Conservation (phyloP, 83 land plant species). For the Thuja plicata region DNA sequence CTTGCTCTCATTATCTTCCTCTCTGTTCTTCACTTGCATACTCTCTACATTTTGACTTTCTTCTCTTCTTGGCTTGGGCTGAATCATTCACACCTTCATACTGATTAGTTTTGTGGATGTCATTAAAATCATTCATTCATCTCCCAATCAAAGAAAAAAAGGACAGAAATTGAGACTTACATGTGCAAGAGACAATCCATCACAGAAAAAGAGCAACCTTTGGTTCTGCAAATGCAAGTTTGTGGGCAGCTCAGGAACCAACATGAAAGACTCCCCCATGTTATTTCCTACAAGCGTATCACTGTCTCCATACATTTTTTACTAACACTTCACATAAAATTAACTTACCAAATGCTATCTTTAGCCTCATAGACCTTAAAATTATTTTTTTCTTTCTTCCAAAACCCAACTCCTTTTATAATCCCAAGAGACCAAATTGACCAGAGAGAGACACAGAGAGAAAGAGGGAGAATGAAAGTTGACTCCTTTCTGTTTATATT, state of each 20-base stretch:
- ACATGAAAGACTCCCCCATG: conserved; percentile 6
- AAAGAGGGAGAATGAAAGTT: conserved; percentile 7
- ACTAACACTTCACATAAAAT: background rate
- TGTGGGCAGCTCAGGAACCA: background rate
- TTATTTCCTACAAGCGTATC: background rate
- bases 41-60: background rate
- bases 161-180: background rate
- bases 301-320: conserved; percentile 1
- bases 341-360: no score
- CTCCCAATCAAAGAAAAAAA: no score
- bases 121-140: no score
- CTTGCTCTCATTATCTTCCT: conserved; percentile 19
- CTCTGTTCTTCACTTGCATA: conserved; percentile 5
- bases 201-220: background rate
- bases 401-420: background rate
- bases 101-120: no score
- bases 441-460: background rate
- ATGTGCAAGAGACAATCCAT: conserved; percentile 7
- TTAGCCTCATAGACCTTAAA: no score
- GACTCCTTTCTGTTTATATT: no score
- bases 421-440: background rate
- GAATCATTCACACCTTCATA: background rate
- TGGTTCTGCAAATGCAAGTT: background rate
- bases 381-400: no score
- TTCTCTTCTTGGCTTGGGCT: background rate